Conservation (phyloP, 768 basidiomycete genomes). For the Boletus vinaceobasis region DNA sequence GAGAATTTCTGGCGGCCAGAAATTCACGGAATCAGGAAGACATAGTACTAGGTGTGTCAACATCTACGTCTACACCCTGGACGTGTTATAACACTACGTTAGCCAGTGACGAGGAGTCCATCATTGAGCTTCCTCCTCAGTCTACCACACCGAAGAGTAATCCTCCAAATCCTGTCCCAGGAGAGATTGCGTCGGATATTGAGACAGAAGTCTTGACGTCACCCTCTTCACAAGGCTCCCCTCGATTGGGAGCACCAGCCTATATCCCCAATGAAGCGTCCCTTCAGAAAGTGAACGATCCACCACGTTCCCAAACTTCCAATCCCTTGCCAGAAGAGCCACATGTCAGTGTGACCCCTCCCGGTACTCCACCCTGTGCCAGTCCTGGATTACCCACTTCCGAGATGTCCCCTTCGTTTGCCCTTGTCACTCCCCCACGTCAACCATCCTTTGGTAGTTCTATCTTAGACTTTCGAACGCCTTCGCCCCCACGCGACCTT, state of each 20-base stretch:
- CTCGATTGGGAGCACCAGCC: slow-evolving; percentile 5
- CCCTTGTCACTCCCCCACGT: slow-evolving; percentile 48
- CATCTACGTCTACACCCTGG: background rate
- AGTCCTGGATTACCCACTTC: background rate
- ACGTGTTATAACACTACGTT: slow-evolving; percentile 1
- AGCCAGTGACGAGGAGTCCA: slow-evolving; percentile 41
- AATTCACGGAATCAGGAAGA: slow-evolving; percentile 17
- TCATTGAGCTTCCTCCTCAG: slow-evolving; percentile 13
- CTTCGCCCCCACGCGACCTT: slow-evolving; percentile 58
- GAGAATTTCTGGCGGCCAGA: slow-evolving; percentile 20
- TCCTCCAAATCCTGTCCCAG: slow-evolving; percentile 10
- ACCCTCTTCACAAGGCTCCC: slow-evolving; percentile 19
- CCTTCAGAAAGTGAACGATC: slow-evolving; percentile 18
- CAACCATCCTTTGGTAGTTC: slow-evolving; percentile 39
- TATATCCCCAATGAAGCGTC: slow-evolving; percentile 10
- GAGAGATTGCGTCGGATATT: slow-evolving; percentile 20
- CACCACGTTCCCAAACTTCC: slow-evolving; percentile 9
- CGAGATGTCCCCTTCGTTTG: slow-evolving; percentile 16
- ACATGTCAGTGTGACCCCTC: slow-evolving; percentile 22
- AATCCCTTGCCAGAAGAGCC: slow-evolving; percentile 1
- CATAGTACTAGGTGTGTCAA: slow-evolving; percentile 16
- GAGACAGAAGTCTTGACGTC: slow-evolving; percentile 30
- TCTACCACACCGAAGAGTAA: slow-evolving; percentile 29
- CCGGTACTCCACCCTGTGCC: slow-evolving; percentile 21
- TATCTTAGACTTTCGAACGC: slow-evolving; percentile 53